A percentile compares a stretch with the other conserved stretches of the same genome.
These are phyloP conservation scores for Wickerhamiella lipophila DNA, from an alignment of 805 yeast species.

Conservation along the genomic window DNA sequence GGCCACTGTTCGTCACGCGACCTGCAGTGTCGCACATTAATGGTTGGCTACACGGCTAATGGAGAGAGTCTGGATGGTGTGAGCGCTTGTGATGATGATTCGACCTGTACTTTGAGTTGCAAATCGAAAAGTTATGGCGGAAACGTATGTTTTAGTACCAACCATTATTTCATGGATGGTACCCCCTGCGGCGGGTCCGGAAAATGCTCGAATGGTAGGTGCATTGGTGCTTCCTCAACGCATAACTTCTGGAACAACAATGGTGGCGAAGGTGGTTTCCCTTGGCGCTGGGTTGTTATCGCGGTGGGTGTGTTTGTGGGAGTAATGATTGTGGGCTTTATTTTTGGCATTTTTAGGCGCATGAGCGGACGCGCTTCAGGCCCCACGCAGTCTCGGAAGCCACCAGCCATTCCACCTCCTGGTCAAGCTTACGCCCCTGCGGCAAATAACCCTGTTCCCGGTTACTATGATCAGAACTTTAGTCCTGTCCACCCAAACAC, in stretches of 20 bases:
- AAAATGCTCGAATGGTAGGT: slow-evolving; percentile 23
- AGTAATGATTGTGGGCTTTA: slow-evolving; percentile 13
- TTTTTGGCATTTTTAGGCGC: not conserved
- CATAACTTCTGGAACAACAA: not conserved
- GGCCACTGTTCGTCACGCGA: slow-evolving; percentile 30
- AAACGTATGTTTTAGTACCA: slow-evolving; percentile 21
- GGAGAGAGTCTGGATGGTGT: slow-evolving; percentile 17
- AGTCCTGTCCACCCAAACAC: slow-evolving; percentile 1
- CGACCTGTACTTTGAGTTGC: slow-evolving; percentile 25
- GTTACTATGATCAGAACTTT: slow-evolving; percentile 8
- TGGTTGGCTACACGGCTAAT: slow-evolving; percentile 20
- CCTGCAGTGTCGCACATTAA: slow-evolving; percentile 25
- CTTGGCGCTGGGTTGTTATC: slow-evolving; percentile 20
- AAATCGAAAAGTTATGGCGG: slow-evolving; percentile 20
- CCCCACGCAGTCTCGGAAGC: slow-evolving; percentile 10
- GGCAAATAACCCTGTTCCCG: slow-evolving; percentile 5
- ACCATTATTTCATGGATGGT: slow-evolving; percentile 28
- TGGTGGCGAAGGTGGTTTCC: slow-evolving; percentile 17
- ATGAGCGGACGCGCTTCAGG: slow-evolving; percentile 9
- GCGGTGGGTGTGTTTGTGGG: slow-evolving; percentile 20
- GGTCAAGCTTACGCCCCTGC: slow-evolving; percentile 4
- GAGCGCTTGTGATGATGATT: slow-evolving; percentile 24
- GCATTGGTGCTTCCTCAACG: slow-evolving; percentile 19
- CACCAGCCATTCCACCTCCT: slow-evolving; percentile 3
- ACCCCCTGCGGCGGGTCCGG: slow-evolving; percentile 27